Evolutionary conservation across 805 yeast genomes (phyloP), one percentile per base, ranked within the genome.

Genomic region (Candida germanica): DNA sequence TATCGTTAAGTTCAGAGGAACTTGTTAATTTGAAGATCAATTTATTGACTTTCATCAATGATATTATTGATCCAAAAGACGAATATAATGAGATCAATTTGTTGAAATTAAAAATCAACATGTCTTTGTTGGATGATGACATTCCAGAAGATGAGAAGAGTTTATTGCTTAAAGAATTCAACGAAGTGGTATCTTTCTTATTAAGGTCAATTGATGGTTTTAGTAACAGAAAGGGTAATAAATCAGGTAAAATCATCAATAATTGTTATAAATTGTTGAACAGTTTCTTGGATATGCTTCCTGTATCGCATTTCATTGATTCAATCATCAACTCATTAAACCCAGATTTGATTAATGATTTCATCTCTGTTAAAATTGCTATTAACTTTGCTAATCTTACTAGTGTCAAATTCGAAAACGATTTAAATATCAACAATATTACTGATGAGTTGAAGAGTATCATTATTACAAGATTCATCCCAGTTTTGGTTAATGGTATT

Each of bases 231-330:
- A 56, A 32, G 11, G 29, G 34, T 13, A 31, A n/a, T 14, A 36
- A 20, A 32, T 22, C 25, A 6, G 30, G 17, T 14, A 26, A 16
- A 16, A 24, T 49, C 9, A 28, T 31, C 13, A 26, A 25, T 11
- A 37, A 44, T 13, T 15, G 36, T 18, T 39, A 39, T 31, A 69
- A 66, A 18, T 59, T 86, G 33, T 66, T 91, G 44, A 75, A 79
- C 22, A 76, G 75, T 46, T 63, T 81, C 44, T 63, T 91, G 40
- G 78, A 79, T 39, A 66, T 87, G 43, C 65, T 91, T 35, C 96
- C 98, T 20, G 74, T 88, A 44, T 72, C 72, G 43, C 74, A 78
- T 46, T 89, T 86, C 55, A 81, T 83, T 19, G 65, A 70, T 12
- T 77, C 95, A 1, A 71, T 84, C 16, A 42, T 61, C 12, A 62